Conservation (phyloP, 768 basidiomycete species). For the Calocybe indica region DNA sequence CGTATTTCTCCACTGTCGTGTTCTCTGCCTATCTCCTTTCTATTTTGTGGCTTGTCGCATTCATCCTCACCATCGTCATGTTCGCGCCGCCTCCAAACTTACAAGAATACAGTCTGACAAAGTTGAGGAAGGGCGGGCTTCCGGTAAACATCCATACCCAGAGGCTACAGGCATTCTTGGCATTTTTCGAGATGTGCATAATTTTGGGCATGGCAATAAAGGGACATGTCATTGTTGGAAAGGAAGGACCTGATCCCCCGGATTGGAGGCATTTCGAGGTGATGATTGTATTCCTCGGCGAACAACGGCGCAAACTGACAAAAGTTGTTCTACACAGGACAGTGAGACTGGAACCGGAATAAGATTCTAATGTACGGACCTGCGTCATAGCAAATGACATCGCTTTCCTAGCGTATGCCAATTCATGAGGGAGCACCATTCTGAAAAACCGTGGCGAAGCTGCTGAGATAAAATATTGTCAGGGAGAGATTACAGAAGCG, state of each 20-base stretch:
- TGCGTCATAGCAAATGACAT: no score
- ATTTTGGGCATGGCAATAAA: constrained; percentile 19
- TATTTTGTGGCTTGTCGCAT: constrained; percentile 23
- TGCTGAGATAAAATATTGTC: no score
- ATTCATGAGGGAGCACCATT: no score
- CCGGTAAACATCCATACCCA: constrained; percentile 21
- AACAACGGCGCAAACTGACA: no score
- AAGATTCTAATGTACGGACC: no score
- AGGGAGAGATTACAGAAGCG: no score
- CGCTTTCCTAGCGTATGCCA: no score
- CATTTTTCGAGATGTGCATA: constrained; percentile 17
- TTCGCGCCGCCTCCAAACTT: constrained; percentile 10
- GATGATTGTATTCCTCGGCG: background rate
- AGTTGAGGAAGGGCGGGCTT: constrained; percentile 19
- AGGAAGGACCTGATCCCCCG: constrained; percentile 23
- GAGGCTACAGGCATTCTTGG: constrained; percentile 21
- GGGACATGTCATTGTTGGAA: constrained; percentile 22
- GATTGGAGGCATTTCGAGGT: constrained; percentile 20
- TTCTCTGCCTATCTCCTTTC: constrained; percentile 24
- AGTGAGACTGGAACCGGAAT: no score
- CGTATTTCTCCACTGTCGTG: constrained; percentile 26
- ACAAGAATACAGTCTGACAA: constrained; percentile 11
- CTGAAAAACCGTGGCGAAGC: no score
- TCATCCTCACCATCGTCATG: constrained; percentile 21
- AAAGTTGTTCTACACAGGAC: no score